A percentile compares a stretch with the other conserved stretches of the same genome.
These are phyloP conservation scores for Entophlyctis luteolus DNA, from an alignment of 192 early-diverging fungal species.

Conservation along the genomic window DNA sequence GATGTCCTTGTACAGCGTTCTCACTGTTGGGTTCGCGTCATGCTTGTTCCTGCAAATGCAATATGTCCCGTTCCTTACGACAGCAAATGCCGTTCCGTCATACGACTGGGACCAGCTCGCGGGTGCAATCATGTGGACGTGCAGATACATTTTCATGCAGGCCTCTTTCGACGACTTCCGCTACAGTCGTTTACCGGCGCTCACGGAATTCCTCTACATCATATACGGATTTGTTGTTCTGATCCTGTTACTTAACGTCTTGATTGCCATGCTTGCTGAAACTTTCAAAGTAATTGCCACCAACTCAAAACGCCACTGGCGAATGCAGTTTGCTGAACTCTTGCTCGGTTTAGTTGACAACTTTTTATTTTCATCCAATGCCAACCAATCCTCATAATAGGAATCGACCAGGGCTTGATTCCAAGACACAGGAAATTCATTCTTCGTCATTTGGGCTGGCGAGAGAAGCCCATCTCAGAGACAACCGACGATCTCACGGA, in stretches of 20 bases:
- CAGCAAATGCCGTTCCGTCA: background rate
- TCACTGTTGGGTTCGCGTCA: slow-evolving; percentile 16
- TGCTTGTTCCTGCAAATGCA: slow-evolving; percentile 29
- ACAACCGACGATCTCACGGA: background rate
- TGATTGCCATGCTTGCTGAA: slow-evolving; percentile 25
- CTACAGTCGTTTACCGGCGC: background rate
- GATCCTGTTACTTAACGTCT: slow-evolving; percentile 23
- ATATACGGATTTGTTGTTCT: slow-evolving; percentile 8
- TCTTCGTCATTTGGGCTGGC: slow-evolving; percentile 15
- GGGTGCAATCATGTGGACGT: slow-evolving; percentile 12
- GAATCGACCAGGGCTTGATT: slow-evolving; percentile 1
- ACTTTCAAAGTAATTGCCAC: slow-evolving; percentile 1
- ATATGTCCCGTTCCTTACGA: background rate
- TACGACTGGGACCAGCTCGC: slow-evolving; percentile 10
- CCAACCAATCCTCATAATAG: too few relatives aligned
- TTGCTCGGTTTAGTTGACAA: too few relatives aligned
- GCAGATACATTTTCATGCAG: slow-evolving; percentile 22
- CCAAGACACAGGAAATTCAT: background rate
- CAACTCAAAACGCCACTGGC: slow-evolving; percentile 15
- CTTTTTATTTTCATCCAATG: too few relatives aligned
- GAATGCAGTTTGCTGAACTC: slow-evolving; percentile 18
- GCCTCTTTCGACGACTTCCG: slow-evolving; percentile 18
- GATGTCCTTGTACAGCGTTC: background rate
- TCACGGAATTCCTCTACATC: slow-evolving; percentile 18
- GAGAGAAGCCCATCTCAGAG: background rate